Conservation (phyloP, 2,329 filamentous ascomycete genomes). For the Xylariomycetidae sp. region DNA sequence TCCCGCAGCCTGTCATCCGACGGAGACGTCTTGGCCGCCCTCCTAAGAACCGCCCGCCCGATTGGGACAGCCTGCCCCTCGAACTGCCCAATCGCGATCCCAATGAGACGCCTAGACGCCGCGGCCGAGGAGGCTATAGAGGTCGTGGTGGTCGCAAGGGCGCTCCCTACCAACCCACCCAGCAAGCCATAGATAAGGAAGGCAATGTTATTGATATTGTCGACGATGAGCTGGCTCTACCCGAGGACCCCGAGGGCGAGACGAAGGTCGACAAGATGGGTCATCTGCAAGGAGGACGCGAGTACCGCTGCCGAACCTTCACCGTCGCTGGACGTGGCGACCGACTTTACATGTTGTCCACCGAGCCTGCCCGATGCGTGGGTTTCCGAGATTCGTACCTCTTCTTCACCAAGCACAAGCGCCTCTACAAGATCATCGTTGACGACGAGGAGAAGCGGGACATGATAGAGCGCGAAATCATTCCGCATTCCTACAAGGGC, state of each 20-base stretch:
- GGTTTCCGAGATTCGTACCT: conserved; percentile 97
- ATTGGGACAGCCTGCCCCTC: conserved; percentile 61
- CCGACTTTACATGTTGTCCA: conserved; percentile 95
- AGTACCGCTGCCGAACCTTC: conserved; percentile 95
- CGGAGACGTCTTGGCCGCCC: conserved; percentile 78
- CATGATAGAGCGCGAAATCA: conserved; percentile 90
- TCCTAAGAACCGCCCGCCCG: conserved; percentile 75
- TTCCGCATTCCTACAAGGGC: conserved; percentile 97
- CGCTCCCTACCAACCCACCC: conserved; percentile 67
- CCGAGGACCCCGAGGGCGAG: conserved; percentile 83
- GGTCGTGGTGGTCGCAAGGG: conserved; percentile 61
- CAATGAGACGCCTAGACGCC: conserved; percentile 53
- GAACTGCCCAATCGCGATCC: conserved; percentile 48
- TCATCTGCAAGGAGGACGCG: conserved; percentile 72
- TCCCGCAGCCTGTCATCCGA: conserved; percentile 59
- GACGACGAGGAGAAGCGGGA: conserved; percentile 96
- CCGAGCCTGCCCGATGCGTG: conserved; percentile 91
- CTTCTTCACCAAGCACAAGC: conserved; percentile 96
- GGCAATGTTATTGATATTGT: conserved; percentile 87
- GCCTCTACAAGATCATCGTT: conserved; percentile 96
- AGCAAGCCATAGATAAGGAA: conserved; percentile 87
- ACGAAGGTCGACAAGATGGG: conserved; percentile 89
- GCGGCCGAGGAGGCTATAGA: conserved; percentile 66
- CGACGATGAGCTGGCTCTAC: conserved; percentile 85
- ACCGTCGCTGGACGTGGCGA: conserved; percentile 79